phyloP scores from a whole-genome alignment of 2,329 filamentous ascomycete genomes.

The Thielaviopsis ethacetica region DNA sequence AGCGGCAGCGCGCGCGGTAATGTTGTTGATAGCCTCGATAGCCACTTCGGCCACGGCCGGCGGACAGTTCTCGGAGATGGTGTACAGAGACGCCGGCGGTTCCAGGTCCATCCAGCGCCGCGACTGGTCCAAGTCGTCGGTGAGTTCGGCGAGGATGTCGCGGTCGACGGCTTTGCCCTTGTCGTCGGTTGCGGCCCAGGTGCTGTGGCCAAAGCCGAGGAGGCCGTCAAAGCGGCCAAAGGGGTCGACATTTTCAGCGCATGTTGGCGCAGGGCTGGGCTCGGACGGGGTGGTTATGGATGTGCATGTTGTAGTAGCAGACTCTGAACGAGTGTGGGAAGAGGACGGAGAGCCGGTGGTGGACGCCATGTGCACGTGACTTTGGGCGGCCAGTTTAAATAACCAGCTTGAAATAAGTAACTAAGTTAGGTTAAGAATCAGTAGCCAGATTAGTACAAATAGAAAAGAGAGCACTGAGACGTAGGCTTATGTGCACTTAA shows the following conservation, averaged over 20 bases:
- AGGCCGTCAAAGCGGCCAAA: neutral
- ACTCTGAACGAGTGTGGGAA: neutral
- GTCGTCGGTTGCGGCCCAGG: neutral
- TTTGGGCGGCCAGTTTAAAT: too few species aligned
- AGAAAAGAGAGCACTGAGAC: neutral
- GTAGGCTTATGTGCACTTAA: neutral
- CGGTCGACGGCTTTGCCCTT: neutral
- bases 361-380: too few species aligned
- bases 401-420: too few species aligned
- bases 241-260: neutral
- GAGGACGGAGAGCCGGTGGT: too few species aligned
- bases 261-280: neutral
- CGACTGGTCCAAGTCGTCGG: neutral
- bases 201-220: neutral
- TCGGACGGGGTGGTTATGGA: neutral
- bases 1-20: neutral
- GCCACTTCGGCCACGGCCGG: conserved; percentile 4
- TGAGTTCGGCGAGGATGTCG: neutral
- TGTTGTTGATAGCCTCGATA: conserved; percentile 2
- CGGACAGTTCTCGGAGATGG: conserved; percentile 1
- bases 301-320: neutral
- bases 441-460: too few species aligned
- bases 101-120: conserved; percentile 3
- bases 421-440: too few species aligned
- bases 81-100: neutral